phyloP scores from a whole-genome alignment of 768 basidiomycete species.

The Amyloporia xantha region DNA sequence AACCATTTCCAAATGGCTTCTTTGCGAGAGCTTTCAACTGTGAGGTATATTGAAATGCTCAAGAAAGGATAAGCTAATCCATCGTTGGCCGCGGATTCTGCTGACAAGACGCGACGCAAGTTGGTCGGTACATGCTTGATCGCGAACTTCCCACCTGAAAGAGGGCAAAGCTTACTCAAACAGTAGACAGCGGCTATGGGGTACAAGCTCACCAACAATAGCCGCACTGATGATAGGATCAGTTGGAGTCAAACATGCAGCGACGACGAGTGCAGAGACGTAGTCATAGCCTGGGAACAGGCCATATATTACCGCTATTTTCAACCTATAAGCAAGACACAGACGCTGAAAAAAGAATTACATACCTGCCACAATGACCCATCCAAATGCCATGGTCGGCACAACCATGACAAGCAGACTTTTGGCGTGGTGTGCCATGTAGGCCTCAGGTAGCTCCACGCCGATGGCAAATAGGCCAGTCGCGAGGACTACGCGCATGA shows the following conservation, averaged over 20 bases:
- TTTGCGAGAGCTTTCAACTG: conserved; percentile 53
- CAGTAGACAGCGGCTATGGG: neutral
- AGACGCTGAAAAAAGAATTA: neutral
- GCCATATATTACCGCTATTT: conserved; percentile 54
- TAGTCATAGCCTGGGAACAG: conserved; percentile 69
- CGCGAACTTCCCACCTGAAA: conserved; percentile 62
- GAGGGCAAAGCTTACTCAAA: neutral
- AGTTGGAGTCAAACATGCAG: conserved; percentile 88
- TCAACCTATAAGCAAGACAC: no score
- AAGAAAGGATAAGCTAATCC: conserved; percentile 94
- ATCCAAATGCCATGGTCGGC: conserved; percentile 79
- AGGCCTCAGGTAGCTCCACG: conserved; percentile 82
- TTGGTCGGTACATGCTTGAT: conserved; percentile 62
- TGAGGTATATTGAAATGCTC: conserved; percentile 78
- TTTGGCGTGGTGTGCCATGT: conserved; percentile 74
- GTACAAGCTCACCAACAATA: conserved; percentile 51
- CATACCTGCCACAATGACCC: conserved; percentile 67
- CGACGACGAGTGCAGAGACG: conserved; percentile 75
- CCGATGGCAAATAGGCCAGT: conserved; percentile 93
- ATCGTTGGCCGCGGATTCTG: conserved; percentile 93
- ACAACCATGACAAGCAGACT: conserved; percentile 65
- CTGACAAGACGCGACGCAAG: conserved; percentile 74
- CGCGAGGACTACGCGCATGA: conserved; percentile 84
- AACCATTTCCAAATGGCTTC: conserved; percentile 81
- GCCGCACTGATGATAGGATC: conserved; percentile 90